Evolutionary conservation across 495 filamentous ascomycete genomes (phyloP), one percentile per base, ranked within the genome.

Genomic region (Clohesyomyces aquaticus): DNA sequence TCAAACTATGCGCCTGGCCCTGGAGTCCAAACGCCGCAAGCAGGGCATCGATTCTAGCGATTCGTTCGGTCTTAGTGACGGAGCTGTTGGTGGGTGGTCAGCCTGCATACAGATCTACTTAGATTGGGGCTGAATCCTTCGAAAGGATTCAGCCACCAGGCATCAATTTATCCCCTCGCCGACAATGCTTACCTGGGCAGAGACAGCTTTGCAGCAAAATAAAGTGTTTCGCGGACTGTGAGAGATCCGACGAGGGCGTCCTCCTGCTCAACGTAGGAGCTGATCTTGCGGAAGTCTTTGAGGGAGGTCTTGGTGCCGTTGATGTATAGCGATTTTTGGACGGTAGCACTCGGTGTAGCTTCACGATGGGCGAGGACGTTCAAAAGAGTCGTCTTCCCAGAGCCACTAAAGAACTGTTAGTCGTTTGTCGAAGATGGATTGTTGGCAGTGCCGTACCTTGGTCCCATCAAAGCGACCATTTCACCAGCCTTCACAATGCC

Each of bases 261-360:
- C 57, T 93, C 89, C 75, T 93, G 90, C 80, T 95, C 90, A 12
- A 95, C 90, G 70, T 90, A 92, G 19, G 85, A 82, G 48, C 78
- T 84, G 54, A 90, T 76, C 22, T 79, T 75, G 14, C 79, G 75
- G 65, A 85, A 80, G 22, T 67, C 65, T 19, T 72, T 55, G 71
- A 76, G 14, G 74, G 59, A 73, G 2, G 77, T 70, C 22, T 71
- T 69, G 0, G 58, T 66, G 35, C 86, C 87, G 70, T 91, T 89
- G 62, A 91, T 75, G 50, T 80, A 79, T 51, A 82, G 74, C 1
- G 78, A 65, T 22, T 82, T 81, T 22, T 78, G 67, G 12, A 82
- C 75, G 27, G 76, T 81, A 6, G 79, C 83, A 0, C 74, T 76
- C 0, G 79, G 72, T 10, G 79, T 71, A 8, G 80, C 75, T 28